Evolutionary conservation across 345 rosid species (phyloP).

Genomic region (Psidium friedrichsthalianum): DNA sequence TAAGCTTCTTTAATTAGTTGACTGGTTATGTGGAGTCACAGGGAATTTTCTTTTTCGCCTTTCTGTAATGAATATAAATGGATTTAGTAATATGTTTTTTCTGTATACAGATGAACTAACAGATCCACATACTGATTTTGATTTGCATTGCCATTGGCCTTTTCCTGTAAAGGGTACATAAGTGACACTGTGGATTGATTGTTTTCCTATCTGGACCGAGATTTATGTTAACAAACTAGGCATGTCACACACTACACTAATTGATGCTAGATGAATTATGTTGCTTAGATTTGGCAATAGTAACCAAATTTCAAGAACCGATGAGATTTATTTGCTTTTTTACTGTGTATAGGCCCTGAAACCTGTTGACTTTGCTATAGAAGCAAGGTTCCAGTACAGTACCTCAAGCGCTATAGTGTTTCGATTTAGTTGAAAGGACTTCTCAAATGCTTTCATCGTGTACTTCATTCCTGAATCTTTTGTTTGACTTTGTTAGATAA

Average conservation of each 20-base stretch:
- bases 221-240: background rate
- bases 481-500: background rate
- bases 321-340: no score
- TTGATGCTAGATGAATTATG: background rate
- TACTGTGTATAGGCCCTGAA: no score
- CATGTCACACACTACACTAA: background rate
- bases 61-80: background rate
- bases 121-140: background rate
- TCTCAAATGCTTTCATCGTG: background rate
- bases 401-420: background rate
- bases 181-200: background rate
- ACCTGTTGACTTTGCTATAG: background rate
- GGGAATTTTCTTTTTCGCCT: background rate
- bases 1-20: background rate
- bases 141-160: background rate
- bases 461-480: no score
- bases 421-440: background rate
- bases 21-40: background rate
- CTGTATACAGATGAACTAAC: background rate
- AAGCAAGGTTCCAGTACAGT: background rate
- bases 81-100: background rate
- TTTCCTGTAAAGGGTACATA: background rate
- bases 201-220: background rate
- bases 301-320: no score
- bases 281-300: background rate